Percentiles rank a stretch among this genome's conserved stretches.
phyloP scores from a whole-genome alignment of 345 rosid species.

The Brassica carinata region DNA sequence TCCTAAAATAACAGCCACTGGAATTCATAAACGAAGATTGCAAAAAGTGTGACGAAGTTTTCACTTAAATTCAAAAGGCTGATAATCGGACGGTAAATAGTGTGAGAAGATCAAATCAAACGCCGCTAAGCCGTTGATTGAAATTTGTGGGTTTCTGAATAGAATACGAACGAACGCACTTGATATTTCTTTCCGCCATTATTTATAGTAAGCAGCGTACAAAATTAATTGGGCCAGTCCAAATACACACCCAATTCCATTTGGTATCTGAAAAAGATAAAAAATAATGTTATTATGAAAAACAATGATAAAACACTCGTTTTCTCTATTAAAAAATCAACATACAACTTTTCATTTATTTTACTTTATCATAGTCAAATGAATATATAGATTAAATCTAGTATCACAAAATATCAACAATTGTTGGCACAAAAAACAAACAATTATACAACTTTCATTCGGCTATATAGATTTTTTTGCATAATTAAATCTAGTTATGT shows the following conservation, averaged over 20 bases:
- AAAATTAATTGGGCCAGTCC: constrained; percentile 60
- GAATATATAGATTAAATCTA: not conserved
- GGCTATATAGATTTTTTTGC: not conserved
- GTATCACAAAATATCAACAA: not conserved
- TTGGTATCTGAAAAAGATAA: constrained; percentile 53
- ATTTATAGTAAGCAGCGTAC: constrained; percentile 65
- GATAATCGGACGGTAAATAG: constrained; percentile 1
- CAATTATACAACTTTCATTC: not conserved
- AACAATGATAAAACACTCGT: not conserved
- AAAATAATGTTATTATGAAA: not conserved
- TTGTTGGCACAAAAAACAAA: not conserved
- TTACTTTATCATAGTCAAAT: not conserved
- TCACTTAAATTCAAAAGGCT: not conserved
- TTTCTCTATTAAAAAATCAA: not conserved
- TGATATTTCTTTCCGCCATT: constrained; percentile 55
- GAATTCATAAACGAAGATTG: not conserved
- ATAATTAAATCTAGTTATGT: not conserved
- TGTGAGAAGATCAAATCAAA: not conserved
- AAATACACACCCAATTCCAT: constrained; percentile 68
- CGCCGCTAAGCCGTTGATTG: not conserved
- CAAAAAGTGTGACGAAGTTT: not conserved
- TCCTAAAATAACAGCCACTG: not conserved
- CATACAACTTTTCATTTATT: not conserved
- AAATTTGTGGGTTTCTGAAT: not conserved
- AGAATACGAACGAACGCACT: constrained; percentile 32